Evolutionary conservation across 2,329 filamentous ascomycete genomes (phyloP).

Genomic region (Botrytis fabae): DNA sequence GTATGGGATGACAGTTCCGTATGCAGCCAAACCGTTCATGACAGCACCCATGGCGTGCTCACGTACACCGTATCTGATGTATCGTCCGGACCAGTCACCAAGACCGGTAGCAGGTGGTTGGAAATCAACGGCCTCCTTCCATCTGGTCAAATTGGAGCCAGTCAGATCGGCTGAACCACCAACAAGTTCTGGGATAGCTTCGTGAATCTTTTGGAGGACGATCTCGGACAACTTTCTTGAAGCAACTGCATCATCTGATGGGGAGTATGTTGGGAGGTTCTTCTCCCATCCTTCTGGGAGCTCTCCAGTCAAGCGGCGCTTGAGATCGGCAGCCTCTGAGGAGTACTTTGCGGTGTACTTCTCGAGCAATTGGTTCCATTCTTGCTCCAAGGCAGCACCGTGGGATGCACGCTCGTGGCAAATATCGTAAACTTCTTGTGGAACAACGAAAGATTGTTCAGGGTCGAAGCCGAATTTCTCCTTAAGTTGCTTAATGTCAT

Average conservation of each 20-base stretch:
- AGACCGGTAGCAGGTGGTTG: slow-evolving; percentile 84
- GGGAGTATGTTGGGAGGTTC: slow-evolving; percentile 85
- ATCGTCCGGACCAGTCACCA: slow-evolving; percentile 87
- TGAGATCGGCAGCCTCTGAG: slow-evolving; percentile 76
- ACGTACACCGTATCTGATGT: slow-evolving; percentile 88
- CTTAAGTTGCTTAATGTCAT: slow-evolving; percentile 94
- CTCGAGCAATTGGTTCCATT: slow-evolving; percentile 92
- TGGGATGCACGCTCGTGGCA: slow-evolving; percentile 83
- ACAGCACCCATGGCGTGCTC: slow-evolving; percentile 92
- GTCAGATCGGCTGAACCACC: slow-evolving; percentile 98
- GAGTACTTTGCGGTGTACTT: slow-evolving; percentile 81
- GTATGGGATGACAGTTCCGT: slow-evolving; percentile 92
- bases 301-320: slow-evolving; percentile 75
- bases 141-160: slow-evolving; percentile 96
- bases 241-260: slow-evolving; percentile 79
- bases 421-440: slow-evolving; percentile 89
- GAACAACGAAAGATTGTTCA: slow-evolving; percentile 86
- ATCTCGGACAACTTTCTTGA: slow-evolving; percentile 96
- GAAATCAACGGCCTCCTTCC: slow-evolving; percentile 97
- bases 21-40: slow-evolving; percentile 93
- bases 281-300: slow-evolving; percentile 98
- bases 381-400: slow-evolving; percentile 84
- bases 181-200: slow-evolving; percentile 81
- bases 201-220: slow-evolving; percentile 85
- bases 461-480: slow-evolving; percentile 94